These are phyloP conservation scores for Globisporangium spiculum DNA, from an alignment of 352 stramenopile species.

Conservation along the genomic window DNA sequence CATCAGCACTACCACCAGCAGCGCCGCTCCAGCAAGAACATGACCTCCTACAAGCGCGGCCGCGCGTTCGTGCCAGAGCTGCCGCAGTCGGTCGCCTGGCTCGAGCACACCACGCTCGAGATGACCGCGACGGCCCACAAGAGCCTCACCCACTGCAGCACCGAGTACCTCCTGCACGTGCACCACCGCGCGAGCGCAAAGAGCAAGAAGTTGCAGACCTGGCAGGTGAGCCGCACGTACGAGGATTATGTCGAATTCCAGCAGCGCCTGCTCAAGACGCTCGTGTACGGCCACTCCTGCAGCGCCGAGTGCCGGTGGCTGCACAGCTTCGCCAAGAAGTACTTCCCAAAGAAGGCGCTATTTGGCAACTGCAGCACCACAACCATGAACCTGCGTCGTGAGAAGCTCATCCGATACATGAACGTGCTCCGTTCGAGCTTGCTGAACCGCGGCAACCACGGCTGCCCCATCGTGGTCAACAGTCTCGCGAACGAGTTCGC, in stretches of 20 bases:
- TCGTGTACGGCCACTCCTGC: slow-evolving; percentile 57
- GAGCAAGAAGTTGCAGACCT: background rate
- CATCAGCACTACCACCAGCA: background rate
- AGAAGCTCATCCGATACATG: slow-evolving; percentile 27
- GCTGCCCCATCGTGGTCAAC: slow-evolving; percentile 32
- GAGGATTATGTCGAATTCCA: slow-evolving; percentile 52
- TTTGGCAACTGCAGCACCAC: slow-evolving; percentile 14
- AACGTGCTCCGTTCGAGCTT: slow-evolving; percentile 31
- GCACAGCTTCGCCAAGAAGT: slow-evolving; percentile 57
- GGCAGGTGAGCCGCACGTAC: slow-evolving; percentile 17
- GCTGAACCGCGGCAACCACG: slow-evolving; percentile 36
- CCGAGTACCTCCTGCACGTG: slow-evolving; percentile 5
- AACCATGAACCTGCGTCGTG: slow-evolving; percentile 18
- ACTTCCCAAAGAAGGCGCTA: slow-evolving; percentile 52
- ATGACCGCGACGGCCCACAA: slow-evolving; percentile 9
- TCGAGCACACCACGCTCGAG: slow-evolving; percentile 7
- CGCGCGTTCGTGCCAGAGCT: background rate
- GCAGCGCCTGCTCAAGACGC: slow-evolving; percentile 36
- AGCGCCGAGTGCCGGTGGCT: slow-evolving; percentile 63
- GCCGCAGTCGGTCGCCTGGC: slow-evolving; percentile 7
- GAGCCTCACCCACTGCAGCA: slow-evolving; percentile 3
- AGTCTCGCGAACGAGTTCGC: slow-evolving; percentile 28
- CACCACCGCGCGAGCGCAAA: background rate
- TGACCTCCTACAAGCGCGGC: slow-evolving; percentile 1
- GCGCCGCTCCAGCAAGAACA: background rate